Evolutionary conservation across 495 filamentous ascomycete species (phyloP).

Genomic region (Xylaria cubensis): DNA sequence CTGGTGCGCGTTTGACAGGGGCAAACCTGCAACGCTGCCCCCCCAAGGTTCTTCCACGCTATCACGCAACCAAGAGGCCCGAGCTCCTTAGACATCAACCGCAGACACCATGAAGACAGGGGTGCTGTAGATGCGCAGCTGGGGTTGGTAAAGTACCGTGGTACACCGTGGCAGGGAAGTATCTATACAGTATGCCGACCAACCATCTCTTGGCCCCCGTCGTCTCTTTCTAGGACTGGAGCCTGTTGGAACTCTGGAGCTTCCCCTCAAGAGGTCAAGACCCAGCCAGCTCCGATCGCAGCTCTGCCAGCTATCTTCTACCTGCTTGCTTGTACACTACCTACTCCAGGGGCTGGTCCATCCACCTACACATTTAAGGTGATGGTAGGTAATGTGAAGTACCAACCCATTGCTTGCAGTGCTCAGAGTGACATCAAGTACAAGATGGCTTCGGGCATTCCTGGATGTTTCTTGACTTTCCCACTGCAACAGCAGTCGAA

Average conservation of each 20-base stretch:
- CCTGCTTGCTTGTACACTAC: background rate
- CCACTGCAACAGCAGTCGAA: conserved; percentile 18
- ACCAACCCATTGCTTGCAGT: conserved; percentile 18
- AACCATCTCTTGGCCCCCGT: conserved; percentile 17
- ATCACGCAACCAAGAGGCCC: conserved; percentile 13
- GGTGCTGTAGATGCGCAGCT: background rate
- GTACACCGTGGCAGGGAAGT: background rate
- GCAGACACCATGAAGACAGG: conserved; percentile 8
- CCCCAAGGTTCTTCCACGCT: conserved; percentile 4
- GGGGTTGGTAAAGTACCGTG: background rate
- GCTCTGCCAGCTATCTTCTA: conserved; percentile 2
- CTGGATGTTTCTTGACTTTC: background rate
- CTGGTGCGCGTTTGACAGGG: conserved; percentile 6
- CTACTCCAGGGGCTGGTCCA: conserved; percentile 13
- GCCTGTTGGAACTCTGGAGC: conserved; percentile 13
- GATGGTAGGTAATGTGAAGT: conserved; percentile 18
- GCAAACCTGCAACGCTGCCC: conserved; percentile 5
- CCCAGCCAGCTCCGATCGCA: conserved; percentile 11
- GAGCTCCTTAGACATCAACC: background rate
- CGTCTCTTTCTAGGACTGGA: conserved; percentile 6
- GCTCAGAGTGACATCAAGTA: conserved; percentile 19
- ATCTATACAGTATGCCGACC: conserved; percentile 3
- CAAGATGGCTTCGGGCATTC: conserved; percentile 15
- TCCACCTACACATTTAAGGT: background rate
- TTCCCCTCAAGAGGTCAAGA: conserved; percentile 20